Conservation (phyloP, 2,329 filamentous ascomycete species). For the Colletotrichum noveboracense region DNA sequence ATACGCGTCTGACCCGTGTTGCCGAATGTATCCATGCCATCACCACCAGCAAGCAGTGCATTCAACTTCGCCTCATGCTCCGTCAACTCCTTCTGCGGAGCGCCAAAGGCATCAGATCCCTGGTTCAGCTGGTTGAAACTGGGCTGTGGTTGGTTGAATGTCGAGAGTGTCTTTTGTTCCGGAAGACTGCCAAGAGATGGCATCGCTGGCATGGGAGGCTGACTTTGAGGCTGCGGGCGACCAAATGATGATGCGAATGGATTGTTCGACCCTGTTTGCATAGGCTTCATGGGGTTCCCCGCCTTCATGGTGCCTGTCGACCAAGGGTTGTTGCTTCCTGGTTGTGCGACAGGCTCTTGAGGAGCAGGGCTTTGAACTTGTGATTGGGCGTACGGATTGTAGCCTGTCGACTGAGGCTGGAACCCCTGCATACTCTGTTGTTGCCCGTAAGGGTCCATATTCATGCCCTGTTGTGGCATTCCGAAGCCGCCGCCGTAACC, state of each 20-base stretch:
- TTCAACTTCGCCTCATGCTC: constrained; percentile 81
- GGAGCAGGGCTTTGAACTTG: constrained; percentile 44
- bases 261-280: constrained; percentile 96
- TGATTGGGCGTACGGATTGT: constrained; percentile 57
- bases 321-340: constrained; percentile 96
- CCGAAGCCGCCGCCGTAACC: constrained; percentile 70
- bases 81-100: constrained; percentile 59
- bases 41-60: constrained; percentile 81
- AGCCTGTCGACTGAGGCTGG: constrained; percentile 58
- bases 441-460: constrained; percentile 73
- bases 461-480: constrained; percentile 65
- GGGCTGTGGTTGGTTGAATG: constrained; percentile 52
- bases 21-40: constrained; percentile 96
- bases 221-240: constrained; percentile 63
- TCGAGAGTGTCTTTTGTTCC: constrained; percentile 80
- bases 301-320: constrained; percentile 66
- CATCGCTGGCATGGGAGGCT: constrained; percentile 60
- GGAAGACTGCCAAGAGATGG: constrained; percentile 71
- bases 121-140: constrained; percentile 42
- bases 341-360: constrained; percentile 68
- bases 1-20: constrained; percentile 97
- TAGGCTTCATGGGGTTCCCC: constrained; percentile 71
- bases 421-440: constrained; percentile 51
- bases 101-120: constrained; percentile 7
- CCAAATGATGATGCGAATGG: constrained; percentile 83